These are phyloP conservation scores for Kluyveromyces nonfermentans DNA, from an alignment of 805 yeast species.

Conservation along the genomic window DNA sequence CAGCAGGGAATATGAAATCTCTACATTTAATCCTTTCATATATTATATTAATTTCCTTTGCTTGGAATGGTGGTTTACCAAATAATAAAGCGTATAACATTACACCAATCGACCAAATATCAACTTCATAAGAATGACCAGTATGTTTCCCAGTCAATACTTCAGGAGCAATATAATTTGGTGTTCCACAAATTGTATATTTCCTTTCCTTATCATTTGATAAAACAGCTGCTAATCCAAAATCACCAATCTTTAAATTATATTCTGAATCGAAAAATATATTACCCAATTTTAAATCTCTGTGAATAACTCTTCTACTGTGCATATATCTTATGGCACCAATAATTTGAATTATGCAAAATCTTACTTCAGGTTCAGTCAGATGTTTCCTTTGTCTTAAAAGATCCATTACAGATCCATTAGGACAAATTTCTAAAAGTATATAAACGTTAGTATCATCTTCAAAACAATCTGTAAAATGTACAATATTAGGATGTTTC, in stretches of 20 bases:
- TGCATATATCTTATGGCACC: slow-evolving; percentile 95
- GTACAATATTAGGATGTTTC: slow-evolving; percentile 82
- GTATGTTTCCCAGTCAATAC: slow-evolving; percentile 77
- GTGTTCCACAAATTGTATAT: slow-evolving; percentile 96
- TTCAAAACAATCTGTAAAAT: slow-evolving; percentile 93
- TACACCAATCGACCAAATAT: slow-evolving; percentile 95
- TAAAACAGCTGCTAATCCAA: slow-evolving; percentile 95
- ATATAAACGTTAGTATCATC: slow-evolving; percentile 93
- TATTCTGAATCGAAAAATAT: slow-evolving; percentile 88
- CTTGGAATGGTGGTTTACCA: slow-evolving; percentile 97
- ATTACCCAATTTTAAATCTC: slow-evolving; percentile 93
- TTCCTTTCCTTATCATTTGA: slow-evolving; percentile 64
- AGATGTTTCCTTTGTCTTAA: slow-evolving; percentile 75
- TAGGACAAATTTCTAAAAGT: slow-evolving; percentile 87
- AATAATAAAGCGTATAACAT: slow-evolving; percentile 87
- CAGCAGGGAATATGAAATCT: slow-evolving; percentile 71
- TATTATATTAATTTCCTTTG: slow-evolving; percentile 84
- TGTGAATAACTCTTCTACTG: slow-evolving; percentile 81
- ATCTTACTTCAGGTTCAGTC: slow-evolving; percentile 86
- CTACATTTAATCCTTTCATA: slow-evolving; percentile 84
- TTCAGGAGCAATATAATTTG: slow-evolving; percentile 98
- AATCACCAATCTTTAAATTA: slow-evolving; percentile 95
- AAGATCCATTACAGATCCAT: slow-evolving; percentile 89
- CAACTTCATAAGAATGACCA: slow-evolving; percentile 93
- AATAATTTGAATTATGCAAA: slow-evolving; percentile 80